phyloP scores from a whole-genome alignment of 805 yeast species.

The Ogataea paradorogensis region DNA sequence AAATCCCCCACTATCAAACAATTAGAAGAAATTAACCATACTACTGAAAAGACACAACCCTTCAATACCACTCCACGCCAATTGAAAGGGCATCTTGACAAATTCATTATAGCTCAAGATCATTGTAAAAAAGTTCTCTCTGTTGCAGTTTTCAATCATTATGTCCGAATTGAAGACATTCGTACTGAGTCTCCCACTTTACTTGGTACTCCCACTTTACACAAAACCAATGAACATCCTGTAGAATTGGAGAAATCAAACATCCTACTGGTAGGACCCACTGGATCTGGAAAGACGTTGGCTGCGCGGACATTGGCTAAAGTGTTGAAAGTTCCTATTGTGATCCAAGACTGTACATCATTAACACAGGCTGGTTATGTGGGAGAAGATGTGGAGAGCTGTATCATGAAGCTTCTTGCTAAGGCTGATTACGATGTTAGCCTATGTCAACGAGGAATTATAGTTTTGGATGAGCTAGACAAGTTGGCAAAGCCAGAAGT shows the following conservation, averaged over 20 bases:
- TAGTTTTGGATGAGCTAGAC: constrained; percentile 60
- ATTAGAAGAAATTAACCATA: constrained; percentile 1
- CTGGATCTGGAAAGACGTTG: constrained; percentile 61
- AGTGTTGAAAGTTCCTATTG: constrained; percentile 51
- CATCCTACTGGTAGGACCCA: constrained; percentile 54
- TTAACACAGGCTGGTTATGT: constrained; percentile 64
- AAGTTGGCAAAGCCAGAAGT: constrained; percentile 51
- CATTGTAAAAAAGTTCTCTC: constrained; percentile 55
- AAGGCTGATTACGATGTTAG: constrained; percentile 51
- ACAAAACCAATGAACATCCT: constrained; percentile 32
- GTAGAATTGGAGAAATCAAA: constrained; percentile 51
- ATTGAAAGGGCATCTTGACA: constrained; percentile 45
- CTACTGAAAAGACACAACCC: neutral
- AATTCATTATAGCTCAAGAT: constrained; percentile 55
- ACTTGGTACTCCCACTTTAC: constrained; percentile 11
- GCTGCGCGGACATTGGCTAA: constrained; percentile 54
- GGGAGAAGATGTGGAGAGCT: constrained; percentile 61
- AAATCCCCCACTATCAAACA: constrained; percentile 4
- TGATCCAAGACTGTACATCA: constrained; percentile 61
- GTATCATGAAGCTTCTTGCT: constrained; percentile 50
- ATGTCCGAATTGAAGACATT: constrained; percentile 43
- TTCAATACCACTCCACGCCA: constrained; percentile 46
- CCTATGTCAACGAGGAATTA: constrained; percentile 53
- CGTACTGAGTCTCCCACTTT: constrained; percentile 5
- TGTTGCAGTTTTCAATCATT: constrained; percentile 61